Base-by-base conservation (phyloP, 2,329 filamentous ascomycete genomes). In the Cladosporium sp. region DNA sequence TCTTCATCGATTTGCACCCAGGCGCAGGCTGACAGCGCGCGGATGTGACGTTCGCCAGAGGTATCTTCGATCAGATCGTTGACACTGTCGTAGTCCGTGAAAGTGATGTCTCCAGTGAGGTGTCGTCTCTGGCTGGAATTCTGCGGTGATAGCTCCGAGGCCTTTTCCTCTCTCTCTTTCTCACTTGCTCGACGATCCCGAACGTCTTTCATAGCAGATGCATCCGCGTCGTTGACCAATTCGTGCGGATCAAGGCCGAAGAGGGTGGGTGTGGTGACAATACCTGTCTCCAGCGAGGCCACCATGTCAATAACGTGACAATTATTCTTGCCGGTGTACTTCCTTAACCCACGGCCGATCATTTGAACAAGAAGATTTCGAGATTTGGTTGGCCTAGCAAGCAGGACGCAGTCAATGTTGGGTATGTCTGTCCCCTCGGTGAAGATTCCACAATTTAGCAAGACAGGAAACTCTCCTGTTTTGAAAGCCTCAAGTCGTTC, bases 271-370 rank as follows among this genome's bases (percentile, higher is more conserved):
- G 89, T 90, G 0, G 90, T 95, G 2, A 95, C 81, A 48, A 98
- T 87, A 4, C 93, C 93, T 0, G 84, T 87, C 48, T 84, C 83
- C 18, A 97, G 74, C 35, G 84, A 89, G 0, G 91, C 86, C 0
- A 97, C 93, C 83, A 98, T 90, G 69, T 98, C 93, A 63, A 98
- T 95, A 55, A 98, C 78, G 67, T 97, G 93, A 61, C 93, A 98
- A 64, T 97, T 82, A 37, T 84, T 74, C 70, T 98, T 98, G 10
- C 81, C 86, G 1, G 84, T 76, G 66, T 89, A 80, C 37, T 96
- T 73, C 40, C 93, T 83, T 82, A 98, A 87, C 4, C 93, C 93
- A 62, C 93, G 81, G 0, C 93, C 93, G 56, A 98, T 95, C 93
- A 98, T 98, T 70, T 98, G 93, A 1, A 97, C 83, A 1, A 98